A percentile compares a stretch with the other conserved stretches of the same genome.
These are phyloP conservation scores for Pichia kluyveri DNA, from an alignment of 805 yeast species.

Conservation along the genomic window DNA sequence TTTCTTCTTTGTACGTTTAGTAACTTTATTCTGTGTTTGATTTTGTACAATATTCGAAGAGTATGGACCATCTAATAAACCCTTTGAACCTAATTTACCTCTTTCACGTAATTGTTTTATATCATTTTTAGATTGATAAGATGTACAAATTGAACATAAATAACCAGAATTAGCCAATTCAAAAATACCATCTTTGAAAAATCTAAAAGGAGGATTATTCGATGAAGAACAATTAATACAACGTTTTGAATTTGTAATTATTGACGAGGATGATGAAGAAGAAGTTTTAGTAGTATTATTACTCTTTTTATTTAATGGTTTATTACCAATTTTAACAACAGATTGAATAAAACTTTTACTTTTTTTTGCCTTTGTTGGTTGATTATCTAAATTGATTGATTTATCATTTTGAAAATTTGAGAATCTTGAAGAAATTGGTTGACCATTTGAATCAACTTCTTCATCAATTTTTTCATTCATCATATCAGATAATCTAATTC, in stretches of 20 bases:
- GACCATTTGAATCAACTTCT: slow-evolving; percentile 18
- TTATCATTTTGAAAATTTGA: slow-evolving; percentile 21
- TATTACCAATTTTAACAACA: slow-evolving; percentile 24
- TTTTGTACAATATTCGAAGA: slow-evolving; percentile 2
- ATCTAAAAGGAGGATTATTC: slow-evolving; percentile 25
- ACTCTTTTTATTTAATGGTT: background rate
- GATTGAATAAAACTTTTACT: slow-evolving; percentile 24
- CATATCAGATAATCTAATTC: slow-evolving; percentile 24
- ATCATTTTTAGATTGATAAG: slow-evolving; percentile 17
- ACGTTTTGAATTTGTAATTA: slow-evolving; percentile 2
- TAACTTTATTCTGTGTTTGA: background rate
- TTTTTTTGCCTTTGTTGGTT: slow-evolving; percentile 23
- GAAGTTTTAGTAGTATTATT: background rate
- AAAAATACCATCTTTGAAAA: slow-evolving; percentile 25
- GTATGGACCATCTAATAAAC: slow-evolving; percentile 27
- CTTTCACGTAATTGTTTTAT: slow-evolving; percentile 19
- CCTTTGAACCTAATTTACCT: slow-evolving; percentile 26
- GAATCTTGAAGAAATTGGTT: slow-evolving; percentile 23
- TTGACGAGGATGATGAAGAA: background rate
- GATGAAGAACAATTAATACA: slow-evolving; percentile 26
- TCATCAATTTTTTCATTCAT: slow-evolving; percentile 9
- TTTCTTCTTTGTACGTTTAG: slow-evolving; percentile 2
- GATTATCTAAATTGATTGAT: slow-evolving; percentile 8
- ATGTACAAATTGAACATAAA: slow-evolving; percentile 24
- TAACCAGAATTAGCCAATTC: slow-evolving; percentile 28